Conservation (phyloP, 345 rosid genomes). For the Citrus cavaleriei region DNA sequence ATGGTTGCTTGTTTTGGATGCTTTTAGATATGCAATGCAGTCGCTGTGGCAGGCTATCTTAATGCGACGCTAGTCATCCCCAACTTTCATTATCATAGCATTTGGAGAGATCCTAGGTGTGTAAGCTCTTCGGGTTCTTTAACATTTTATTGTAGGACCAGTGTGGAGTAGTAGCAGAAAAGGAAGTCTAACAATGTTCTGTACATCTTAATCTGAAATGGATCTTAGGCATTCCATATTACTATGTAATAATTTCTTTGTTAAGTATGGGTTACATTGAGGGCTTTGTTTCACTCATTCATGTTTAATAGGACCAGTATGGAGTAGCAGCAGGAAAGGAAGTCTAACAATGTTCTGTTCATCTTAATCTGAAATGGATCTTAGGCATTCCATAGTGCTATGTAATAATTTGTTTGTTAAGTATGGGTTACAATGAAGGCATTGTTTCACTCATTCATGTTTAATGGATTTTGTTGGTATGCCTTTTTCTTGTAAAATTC, state of each 20-base stretch:
- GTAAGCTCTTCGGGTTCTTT: slow-evolving; percentile 6
- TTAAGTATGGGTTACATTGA: background rate
- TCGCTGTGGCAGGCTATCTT: slow-evolving; percentile 97
- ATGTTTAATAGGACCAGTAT: background rate
- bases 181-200: background rate
- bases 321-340: background rate
- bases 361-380: background rate
- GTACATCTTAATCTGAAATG: background rate
- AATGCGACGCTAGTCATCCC: slow-evolving; percentile 96
- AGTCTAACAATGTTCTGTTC: background rate
- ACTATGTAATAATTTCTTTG: background rate
- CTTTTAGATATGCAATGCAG: slow-evolving; percentile 97
- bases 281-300: background rate
- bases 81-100: slow-evolving; percentile 93
- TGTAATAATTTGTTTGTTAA: background rate
- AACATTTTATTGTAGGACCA: background rate
- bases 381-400: background rate
- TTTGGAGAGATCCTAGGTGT: slow-evolving; percentile 99
- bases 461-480: background rate
- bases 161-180: background rate
- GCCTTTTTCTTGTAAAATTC: no score
- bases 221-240: background rate
- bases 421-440: background rate
- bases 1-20: slow-evolving; percentile 22
- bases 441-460: background rate